Evolutionary conservation across 2,329 filamentous ascomycete species (phyloP), one percentile per base, ranked within the genome.

Genomic region (Seiridium unicorne): DNA sequence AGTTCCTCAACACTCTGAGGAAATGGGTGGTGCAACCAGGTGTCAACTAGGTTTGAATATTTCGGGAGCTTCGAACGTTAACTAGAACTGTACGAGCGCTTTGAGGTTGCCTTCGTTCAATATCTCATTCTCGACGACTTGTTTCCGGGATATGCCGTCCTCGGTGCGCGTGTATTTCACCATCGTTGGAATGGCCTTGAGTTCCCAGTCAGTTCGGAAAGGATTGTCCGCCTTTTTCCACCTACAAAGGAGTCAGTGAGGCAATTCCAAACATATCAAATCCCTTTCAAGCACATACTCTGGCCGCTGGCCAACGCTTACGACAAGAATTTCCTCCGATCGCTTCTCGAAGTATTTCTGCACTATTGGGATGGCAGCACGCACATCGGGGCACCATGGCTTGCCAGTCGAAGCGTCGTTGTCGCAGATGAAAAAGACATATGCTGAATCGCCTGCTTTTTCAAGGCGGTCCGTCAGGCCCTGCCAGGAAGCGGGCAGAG

Each of bases 321-420:
- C 46, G 10, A 51, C 46, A n/a, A 51, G 46, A 13, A 58, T 46
- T 18, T 58, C 55, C 34, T 49, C 46, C 5, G 40, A 7, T 7
- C 55, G 31, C 55, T 58, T 58, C 7, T 58, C 55, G 42, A 58
- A 58, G 46, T 46, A 49, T 36, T 58, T 58, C 46, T 51, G 44
- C 38, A 58, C 38, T 7, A 58, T 44, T 3, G 55, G 55, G 18
- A 58, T 32, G 46, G 55, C 55, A 35, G 55, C 55, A 5, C 55
- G 55, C n/a, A 58, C 55, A n/a, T 58, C 55, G 11, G 55, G 55
- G 10, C 55, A 58, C 55, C 55, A 58, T 9, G 55, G 55, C 35
- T 58, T 44, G 9, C 55, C 55, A 26, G 55, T 58, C 7, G 13
- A 26, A 7, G 40, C 34, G 36, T 58, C 55, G 34, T 58, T 51